These are phyloP conservation scores for Mucor velutinosus DNA, from an alignment of 371 early-diverging fungal species.

Conservation along the genomic window DNA sequence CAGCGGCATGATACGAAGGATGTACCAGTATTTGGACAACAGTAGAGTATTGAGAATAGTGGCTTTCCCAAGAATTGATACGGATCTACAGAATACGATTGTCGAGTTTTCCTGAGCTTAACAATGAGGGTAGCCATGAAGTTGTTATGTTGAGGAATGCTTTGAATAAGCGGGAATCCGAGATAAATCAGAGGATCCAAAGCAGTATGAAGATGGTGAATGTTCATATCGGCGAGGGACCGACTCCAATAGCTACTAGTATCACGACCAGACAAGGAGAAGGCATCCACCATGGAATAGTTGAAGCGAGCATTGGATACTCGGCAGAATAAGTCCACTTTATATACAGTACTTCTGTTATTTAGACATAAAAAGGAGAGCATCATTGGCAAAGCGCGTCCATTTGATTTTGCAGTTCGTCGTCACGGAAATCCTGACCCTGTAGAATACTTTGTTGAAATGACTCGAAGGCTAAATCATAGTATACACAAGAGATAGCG, in stretches of 20 bases:
- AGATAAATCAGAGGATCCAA: background rate
- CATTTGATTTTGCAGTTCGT: too few species aligned
- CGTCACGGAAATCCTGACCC: background rate
- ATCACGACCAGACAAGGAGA: too few species aligned
- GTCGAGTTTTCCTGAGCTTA: background rate
- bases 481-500: conserved; percentile 12
- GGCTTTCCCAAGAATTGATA: conserved; percentile 14
- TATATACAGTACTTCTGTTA: too few species aligned
- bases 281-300: too few species aligned
- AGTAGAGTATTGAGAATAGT: conserved; percentile 15
- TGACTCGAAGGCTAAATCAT: conserved; percentile 17
- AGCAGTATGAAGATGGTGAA: background rate
- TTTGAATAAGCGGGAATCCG: background rate
- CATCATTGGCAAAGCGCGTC: too few species aligned
- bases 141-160: background rate
- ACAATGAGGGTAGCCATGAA: background rate
- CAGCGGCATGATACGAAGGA: background rate
- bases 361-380: too few species aligned
- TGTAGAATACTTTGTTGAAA: background rate
- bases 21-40: conserved; percentile 14
- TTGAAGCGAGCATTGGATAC: too few species aligned
- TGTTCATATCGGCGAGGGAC: background rate
- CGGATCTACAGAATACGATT: background rate
- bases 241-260: background rate
- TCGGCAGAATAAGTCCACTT: too few species aligned